Base-by-base conservation (phyloP, 2,329 filamentous ascomycete species). In the Cytospora piceicola region DNA sequence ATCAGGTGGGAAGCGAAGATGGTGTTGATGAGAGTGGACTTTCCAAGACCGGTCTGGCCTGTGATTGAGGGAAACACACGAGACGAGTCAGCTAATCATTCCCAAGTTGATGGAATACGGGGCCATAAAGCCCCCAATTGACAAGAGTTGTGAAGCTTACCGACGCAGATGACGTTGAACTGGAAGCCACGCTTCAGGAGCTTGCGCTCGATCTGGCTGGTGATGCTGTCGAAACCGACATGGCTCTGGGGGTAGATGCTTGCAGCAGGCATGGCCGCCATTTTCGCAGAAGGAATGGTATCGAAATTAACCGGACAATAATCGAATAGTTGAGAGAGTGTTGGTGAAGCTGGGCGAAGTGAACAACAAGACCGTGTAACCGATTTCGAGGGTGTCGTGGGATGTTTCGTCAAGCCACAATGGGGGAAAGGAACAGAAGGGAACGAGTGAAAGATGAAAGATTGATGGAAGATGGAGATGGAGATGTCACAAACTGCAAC, bases 161-260 rank as follows among this genome's bases (percentile, higher is more conserved):
- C 95, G 79, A 98, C 95, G 80, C 94, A 97, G 81, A 98, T 98
- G 77, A 98, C 91, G 80, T 99, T 99, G 89, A 99, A 99, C 82
- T 99, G 95, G 82, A 99, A 99, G 75, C 95, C 95, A 82, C 95
- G 93, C 88, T 99, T 99, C 83, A 99, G 81, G 78, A 98, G 90
- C 90, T 99, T 99, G 84, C 92, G 91, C 90, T 99, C 95, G 75
- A 99, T 99, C 86, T 99, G 95, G 73, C 90, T 93, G 74, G 95
- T 99, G 86, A 99, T 99, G 85, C 93, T 97, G 85, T 99, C 95
- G 85, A 99, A 99, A 88, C 95, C 95, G 80, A 99, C 95, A 86
- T 98, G 95, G 90, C 90, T 96, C 80, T 95, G 90, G 77, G 95
- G 95, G 82, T 92, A 95, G 78, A 90, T 88, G 76, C 88, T 88